These are phyloP conservation scores for Xylaria hypoxylon DNA, from an alignment of 2,329 filamentous ascomycete species.

Conservation along the genomic window DNA sequence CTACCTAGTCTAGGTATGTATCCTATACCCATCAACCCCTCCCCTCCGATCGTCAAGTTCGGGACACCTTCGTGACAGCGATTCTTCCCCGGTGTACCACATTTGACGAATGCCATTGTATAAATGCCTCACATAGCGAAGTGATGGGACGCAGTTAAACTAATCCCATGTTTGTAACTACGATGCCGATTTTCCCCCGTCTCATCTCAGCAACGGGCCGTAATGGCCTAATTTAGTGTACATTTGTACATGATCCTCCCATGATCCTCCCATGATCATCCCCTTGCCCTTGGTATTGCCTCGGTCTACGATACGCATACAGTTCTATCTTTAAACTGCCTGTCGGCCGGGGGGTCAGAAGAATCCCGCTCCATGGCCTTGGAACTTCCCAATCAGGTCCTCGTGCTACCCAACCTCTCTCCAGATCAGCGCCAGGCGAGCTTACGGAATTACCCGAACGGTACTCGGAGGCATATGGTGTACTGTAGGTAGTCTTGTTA, in stretches of 20 bases:
- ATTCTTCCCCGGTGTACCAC: background rate
- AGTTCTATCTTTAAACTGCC: slow-evolving; percentile 16
- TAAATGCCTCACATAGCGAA: slow-evolving; percentile 17
- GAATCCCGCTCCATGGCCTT: slow-evolving; percentile 27
- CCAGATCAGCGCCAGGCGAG: background rate
- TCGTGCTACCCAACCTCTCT: slow-evolving; percentile 12
- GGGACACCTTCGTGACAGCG: background rate
- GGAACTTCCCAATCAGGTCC: slow-evolving; percentile 13
- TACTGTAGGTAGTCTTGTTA: background rate
- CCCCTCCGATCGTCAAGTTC: slow-evolving; percentile 5
- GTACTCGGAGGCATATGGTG: background rate
- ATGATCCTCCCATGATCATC: background rate
- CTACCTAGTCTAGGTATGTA: slow-evolving; percentile 3
- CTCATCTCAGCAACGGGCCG: slow-evolving; percentile 29
- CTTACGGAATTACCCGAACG: slow-evolving; percentile 5
- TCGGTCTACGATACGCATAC: background rate
- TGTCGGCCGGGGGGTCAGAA: slow-evolving; percentile 6
- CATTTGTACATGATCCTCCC: background rate
- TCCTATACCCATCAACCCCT: background rate
- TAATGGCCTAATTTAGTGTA: background rate
- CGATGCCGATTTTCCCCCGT: background rate
- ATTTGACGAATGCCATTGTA: background rate
- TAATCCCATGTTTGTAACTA: background rate
- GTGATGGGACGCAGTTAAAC: background rate
- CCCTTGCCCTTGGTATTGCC: background rate